Evolutionary conservation across 768 basidiomycete species (phyloP).

Genomic region (Punctularia strigosozonata): DNA sequence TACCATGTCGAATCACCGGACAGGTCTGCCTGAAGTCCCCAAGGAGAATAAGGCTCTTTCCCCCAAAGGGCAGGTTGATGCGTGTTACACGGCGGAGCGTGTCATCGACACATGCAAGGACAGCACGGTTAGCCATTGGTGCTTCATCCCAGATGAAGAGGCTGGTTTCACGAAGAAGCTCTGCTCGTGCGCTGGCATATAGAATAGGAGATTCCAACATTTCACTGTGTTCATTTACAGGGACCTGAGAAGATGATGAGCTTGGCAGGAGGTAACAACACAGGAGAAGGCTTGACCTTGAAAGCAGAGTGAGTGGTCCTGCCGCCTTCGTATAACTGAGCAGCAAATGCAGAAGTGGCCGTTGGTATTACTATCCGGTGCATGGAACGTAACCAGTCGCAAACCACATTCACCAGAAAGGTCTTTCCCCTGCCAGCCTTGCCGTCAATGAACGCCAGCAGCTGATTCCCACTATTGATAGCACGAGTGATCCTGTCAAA

Average conservation of each 20-base stretch:
- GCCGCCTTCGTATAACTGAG: constrained; percentile 25
- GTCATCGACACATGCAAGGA: constrained; percentile 23
- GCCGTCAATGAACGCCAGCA: constrained; percentile 24
- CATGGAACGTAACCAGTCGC: constrained; percentile 15
- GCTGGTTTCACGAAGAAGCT: constrained; percentile 19
- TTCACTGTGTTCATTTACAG: constrained; percentile 21
- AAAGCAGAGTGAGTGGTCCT: constrained; percentile 27
- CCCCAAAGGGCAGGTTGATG: constrained; percentile 22
- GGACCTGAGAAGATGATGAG: constrained; percentile 14
- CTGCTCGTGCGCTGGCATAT: constrained; percentile 14
- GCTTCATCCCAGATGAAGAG: constrained; percentile 31
- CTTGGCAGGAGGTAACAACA: background rate
- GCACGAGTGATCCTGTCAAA: constrained; percentile 9
- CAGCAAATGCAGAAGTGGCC: constrained; percentile 28
- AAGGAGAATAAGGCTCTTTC: constrained; percentile 22
- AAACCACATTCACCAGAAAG: constrained; percentile 21
- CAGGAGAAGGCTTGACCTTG: constrained; percentile 17
- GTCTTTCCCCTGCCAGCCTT: constrained; percentile 32
- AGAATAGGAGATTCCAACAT: constrained; percentile 21
- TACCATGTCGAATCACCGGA: constrained; percentile 23
- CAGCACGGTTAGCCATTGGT: constrained; percentile 27
- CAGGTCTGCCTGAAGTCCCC: constrained; percentile 30
- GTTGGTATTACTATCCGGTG: constrained; percentile 22
- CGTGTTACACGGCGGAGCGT: constrained; percentile 17
- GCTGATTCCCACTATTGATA: constrained; percentile 5